Evolutionary conservation across 2,329 filamentous ascomycete species (phyloP), one percentile per base, ranked within the genome.

Genomic region (Cladosporium oxysporum): DNA sequence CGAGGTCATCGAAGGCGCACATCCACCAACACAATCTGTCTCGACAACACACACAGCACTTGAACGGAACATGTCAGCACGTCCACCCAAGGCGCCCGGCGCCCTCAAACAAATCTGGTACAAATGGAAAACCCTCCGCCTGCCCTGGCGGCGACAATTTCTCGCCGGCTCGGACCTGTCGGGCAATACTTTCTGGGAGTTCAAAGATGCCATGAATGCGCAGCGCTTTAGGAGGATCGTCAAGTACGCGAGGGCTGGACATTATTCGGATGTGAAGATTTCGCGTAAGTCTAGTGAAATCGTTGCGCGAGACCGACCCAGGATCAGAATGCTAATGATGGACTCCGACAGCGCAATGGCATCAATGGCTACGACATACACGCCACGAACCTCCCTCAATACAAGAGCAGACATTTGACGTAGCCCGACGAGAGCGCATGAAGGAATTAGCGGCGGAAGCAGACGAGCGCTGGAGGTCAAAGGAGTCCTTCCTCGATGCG

Each of bases 111-210:
- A 75, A 67, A 77, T 87, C 60, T 90, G 86, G 86, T 84, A 83
- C 71, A 83, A 82, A 76, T 90, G 87, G 87, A 89, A 88, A 76
- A 82, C 82, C 73, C 79, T 88, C 65, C 81, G 81, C 68, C 80
- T 90, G 41, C 87, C 87, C 55, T 89, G 87, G 87, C 80, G 87
- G 68, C 83, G 81, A 74, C 83, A 81, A 62, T 87, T 84, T 78
- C 80, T 89, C 44, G 83, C 84, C 58, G 87, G 87, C 73, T 80
- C 82, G 70, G 87, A 90, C 76, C 81, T 90, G 58, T 75, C 82
- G 23, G 87, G 87, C 67, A 89, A 89, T 76, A 89, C 87, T 11
- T 90, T 84, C 76, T 90, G 87, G 87, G 87, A 88, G 72, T 89
- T 89, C 76, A 85, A 85, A 72, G 86, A 88, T 72, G 77, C 80